phyloP scores from a whole-genome alignment of 768 basidiomycete species.

The Rhodotorula paludigena region DNA sequence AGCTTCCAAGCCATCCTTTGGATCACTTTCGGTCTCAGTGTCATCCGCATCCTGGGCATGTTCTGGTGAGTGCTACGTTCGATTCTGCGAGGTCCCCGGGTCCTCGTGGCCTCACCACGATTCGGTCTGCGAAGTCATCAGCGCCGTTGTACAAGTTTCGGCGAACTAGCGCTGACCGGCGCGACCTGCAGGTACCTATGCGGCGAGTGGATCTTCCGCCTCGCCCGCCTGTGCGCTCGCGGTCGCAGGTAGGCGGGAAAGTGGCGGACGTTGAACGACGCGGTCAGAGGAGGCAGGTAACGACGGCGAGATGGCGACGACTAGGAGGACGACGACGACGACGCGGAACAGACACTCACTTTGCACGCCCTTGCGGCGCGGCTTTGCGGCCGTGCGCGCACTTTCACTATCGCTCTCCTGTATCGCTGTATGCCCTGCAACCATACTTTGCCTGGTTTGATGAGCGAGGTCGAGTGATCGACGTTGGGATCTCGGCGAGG shows the following conservation, averaged over 20 bases:
- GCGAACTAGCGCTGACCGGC: too few relatives aligned
- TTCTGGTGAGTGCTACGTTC: slow-evolving; percentile 3
- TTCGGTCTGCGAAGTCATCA: too few relatives aligned
- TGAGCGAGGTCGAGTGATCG: too few relatives aligned
- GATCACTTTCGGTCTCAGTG: slow-evolving; percentile 25
- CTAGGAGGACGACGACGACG: too few relatives aligned
- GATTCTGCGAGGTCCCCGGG: background rate
- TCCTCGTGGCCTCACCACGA: background rate
- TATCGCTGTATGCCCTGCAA: too few relatives aligned
- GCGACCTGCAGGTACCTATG: slow-evolving; percentile 14
- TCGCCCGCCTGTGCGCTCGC: slow-evolving; percentile 21
- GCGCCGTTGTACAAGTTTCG: too few relatives aligned
- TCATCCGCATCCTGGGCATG: slow-evolving; percentile 1
- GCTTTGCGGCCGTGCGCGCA: too few relatives aligned
- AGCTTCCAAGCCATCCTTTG: slow-evolving; percentile 34
- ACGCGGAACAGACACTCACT: background rate
- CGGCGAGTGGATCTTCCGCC: slow-evolving; percentile 19
- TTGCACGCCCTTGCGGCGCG: background rate
- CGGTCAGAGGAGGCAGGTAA: too few relatives aligned
- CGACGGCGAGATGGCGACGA: too few relatives aligned
- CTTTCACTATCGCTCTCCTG: too few relatives aligned
- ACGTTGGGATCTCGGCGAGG: too few relatives aligned
- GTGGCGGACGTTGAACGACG: too few relatives aligned
- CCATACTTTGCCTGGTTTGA: background rate
- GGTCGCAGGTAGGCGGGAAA: background rate